phyloP scores from a whole-genome alignment of 176 grass and related monocot species.

The Hyparrhenia diplandra region DNA sequence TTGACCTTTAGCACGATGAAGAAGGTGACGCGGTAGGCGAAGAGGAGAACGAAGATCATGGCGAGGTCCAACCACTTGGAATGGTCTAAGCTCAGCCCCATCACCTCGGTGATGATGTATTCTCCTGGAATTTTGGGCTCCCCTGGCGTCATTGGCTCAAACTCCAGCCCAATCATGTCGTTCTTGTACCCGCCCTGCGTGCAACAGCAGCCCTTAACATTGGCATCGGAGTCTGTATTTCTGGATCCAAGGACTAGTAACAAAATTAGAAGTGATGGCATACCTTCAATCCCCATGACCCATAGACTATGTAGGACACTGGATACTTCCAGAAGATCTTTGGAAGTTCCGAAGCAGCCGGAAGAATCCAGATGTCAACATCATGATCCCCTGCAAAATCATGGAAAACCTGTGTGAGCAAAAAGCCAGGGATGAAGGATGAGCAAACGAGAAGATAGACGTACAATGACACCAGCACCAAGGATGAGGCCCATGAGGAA shows the following conservation, averaged over 20 bases:
- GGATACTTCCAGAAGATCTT: constrained; percentile 91
- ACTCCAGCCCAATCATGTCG: constrained; percentile 84
- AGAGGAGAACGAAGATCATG: constrained; percentile 74
- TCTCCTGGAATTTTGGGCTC: constrained; percentile 62
- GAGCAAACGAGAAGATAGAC: not conserved
- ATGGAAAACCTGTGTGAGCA: no score
- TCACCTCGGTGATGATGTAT: constrained; percentile 66
- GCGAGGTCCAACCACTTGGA: constrained; percentile 90
- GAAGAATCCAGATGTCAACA: constrained; percentile 93
- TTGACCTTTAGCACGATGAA: constrained; percentile 86
- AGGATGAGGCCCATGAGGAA: constrained; percentile 92
- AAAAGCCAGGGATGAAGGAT: not conserved
- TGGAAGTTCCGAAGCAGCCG: constrained; percentile 81
- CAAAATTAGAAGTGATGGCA: not conserved
- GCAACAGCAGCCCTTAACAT: not conserved
- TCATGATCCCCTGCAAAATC: constrained; percentile 84
- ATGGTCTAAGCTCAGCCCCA: constrained; percentile 56
- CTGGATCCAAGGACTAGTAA: not conserved
- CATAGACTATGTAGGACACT: constrained; percentile 77
- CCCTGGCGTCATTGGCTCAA: constrained; percentile 83
- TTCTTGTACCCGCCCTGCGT: constrained; percentile 85
- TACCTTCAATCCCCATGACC: constrained; percentile 95
- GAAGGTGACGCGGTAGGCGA: constrained; percentile 77
- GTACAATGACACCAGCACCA: constrained; percentile 87
- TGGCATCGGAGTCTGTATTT: not conserved